phyloP scores from a whole-genome alignment of 2,329 filamentous ascomycete species.

The Aureobasidium sp. region DNA sequence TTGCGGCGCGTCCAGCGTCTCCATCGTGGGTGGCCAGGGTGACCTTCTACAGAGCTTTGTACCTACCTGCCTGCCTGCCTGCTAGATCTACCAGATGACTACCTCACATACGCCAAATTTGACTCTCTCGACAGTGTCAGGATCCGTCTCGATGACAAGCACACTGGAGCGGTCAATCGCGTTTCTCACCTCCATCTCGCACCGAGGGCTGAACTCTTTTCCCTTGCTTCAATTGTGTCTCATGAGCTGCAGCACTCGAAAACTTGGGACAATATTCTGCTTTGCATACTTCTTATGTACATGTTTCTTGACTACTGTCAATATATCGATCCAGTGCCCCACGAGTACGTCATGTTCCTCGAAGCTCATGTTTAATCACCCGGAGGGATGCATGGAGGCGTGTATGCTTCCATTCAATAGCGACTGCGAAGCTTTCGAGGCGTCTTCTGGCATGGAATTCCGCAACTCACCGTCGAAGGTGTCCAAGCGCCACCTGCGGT shows the following conservation, averaged over 20 bases:
- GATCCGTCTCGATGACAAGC: neutral
- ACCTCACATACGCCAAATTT: neutral
- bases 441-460: neutral
- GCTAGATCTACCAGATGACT: too few relatives aligned
- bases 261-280: neutral
- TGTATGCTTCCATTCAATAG: neutral
- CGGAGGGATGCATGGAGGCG: neutral
- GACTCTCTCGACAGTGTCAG: neutral
- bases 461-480: neutral
- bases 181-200: neutral
- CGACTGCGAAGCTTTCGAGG: neutral
- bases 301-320: neutral
- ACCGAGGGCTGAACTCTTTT: neutral
- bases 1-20: too few relatives aligned
- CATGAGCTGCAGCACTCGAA: neutral
- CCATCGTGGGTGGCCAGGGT: too few relatives aligned
- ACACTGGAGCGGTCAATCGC: neutral
- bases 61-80: too few relatives aligned
- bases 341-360: neutral
- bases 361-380: too few relatives aligned
- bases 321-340: neutral
- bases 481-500: neutral
- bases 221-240: conserved; percentile 2
- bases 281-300: neutral
- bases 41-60: too few relatives aligned